Base-by-base conservation (phyloP, 2,329 filamentous ascomycete species). In the Talaromyces pinophilus region DNA sequence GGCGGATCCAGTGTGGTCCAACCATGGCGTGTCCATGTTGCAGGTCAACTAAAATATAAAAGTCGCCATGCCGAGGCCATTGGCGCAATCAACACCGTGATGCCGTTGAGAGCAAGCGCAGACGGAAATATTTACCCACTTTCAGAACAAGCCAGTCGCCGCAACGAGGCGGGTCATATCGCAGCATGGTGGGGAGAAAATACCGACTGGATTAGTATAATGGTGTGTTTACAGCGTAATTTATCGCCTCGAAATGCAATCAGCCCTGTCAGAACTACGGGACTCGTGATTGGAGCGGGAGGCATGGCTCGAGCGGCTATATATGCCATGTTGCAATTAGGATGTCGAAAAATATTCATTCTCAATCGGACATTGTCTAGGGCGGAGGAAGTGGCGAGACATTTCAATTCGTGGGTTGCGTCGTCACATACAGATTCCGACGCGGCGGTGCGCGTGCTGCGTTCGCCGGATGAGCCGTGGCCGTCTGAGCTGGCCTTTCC, bases 241-340 rank as follows among this genome's bases (percentile, higher is more conserved):
- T 74, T 81, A 22, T 80, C 79, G 3, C 79, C 79, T 3, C 77
- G 79, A 17, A 87, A 87, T 68, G 83, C 84, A 0, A 84, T 88
- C 40, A 82, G 83, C 57, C 76, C 78, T 33, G 61, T 67, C 10
- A 82, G 79, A 57, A 84, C 81, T 0, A 84, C 83, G 4, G 84
- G 81, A 15, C 74, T 88, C 3, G 80, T 88, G 3, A 81, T 86
- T 68, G 86, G 86, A 10, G 84, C 85, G n/a, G 86, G 86, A 52
- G 91, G 91, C 6, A 93, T 93, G 90, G 91, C 90, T 8, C 84
- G 91, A 67, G 90, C 91, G 2, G 89, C 90, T 1, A 86, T 92
- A 2, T 94, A 94, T 71, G 88, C 91, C 1, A 88, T 94, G 85
- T 82, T 93, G 28, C 90, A 91, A 71, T 82, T 93, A 7, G 91